A percentile compares a stretch with the other conserved stretches of the same genome.
Evolutionary conservation across 179 eudicot species (phyloP).

Genomic region (Nepenthes alata): DNA sequence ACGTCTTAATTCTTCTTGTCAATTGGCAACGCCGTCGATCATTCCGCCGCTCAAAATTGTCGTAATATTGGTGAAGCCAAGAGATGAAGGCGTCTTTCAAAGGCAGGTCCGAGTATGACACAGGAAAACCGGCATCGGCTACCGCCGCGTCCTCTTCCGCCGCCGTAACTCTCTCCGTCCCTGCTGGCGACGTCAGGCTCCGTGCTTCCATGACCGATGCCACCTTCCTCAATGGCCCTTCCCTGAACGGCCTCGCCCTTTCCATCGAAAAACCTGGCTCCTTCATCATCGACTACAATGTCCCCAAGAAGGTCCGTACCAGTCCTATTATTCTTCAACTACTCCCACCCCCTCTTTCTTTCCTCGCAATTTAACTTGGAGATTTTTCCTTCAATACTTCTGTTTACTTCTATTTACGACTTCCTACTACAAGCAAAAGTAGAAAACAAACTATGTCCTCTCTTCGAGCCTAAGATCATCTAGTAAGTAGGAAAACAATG

Average conservation of each 20-base stretch:
- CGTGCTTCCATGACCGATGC: constrained; percentile 62
- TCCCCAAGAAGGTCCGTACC: constrained; percentile 44
- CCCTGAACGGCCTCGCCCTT: constrained; percentile 42
- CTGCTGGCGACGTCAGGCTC: constrained; percentile 48
- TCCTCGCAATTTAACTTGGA: not conserved
- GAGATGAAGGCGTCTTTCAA: constrained; percentile 51
- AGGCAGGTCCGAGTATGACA: constrained; percentile 38
- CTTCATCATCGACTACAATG: constrained; percentile 49
- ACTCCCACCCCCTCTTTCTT: too few species aligned
- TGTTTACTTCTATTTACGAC: too few species aligned
- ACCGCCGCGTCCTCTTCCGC: constrained; percentile 20
- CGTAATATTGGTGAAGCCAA: too few species aligned
- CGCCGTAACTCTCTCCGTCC: constrained; percentile 24
- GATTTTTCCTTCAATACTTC: too few species aligned
- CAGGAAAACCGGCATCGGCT: constrained; percentile 14
- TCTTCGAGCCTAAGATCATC: not conserved
- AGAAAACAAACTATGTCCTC: not conserved
- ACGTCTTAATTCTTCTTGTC: too few species aligned
- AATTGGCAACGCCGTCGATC: not conserved
- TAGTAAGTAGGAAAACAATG: not conserved
- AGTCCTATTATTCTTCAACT: not conserved
- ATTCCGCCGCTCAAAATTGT: too few species aligned
- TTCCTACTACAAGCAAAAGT: too few species aligned
- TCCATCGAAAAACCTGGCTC: constrained; percentile 58
- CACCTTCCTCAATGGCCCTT: constrained; percentile 44